A percentile compares a stretch with the other conserved stretches of the same genome.
These are phyloP conservation scores for Angophora floribunda DNA, from an alignment of 345 rosid species.

Conservation along the genomic window DNA sequence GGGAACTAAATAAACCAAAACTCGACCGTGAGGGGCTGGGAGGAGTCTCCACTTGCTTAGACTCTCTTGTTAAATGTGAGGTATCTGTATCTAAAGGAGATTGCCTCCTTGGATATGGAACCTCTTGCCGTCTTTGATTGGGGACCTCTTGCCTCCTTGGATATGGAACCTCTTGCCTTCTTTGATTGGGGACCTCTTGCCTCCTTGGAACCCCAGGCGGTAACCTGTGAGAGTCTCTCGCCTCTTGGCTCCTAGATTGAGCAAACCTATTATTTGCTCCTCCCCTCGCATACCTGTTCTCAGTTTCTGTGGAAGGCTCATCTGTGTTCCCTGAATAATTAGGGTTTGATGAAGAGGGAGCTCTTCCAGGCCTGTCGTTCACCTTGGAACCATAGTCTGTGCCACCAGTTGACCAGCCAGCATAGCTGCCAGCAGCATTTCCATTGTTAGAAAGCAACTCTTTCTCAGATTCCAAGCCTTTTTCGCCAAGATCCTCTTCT, in stretches of 20 bases:
- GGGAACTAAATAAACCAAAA: slow-evolving; percentile 56
- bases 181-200: not conserved
- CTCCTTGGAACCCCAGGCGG: not conserved
- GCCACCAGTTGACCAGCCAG: not conserved
- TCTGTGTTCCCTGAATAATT: not conserved
- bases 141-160: not conserved
- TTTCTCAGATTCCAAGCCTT: not conserved
- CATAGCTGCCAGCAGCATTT: not conserved
- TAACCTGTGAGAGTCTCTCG: slow-evolving; percentile 6
- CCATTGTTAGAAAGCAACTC: not conserved
- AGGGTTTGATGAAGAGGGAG: not conserved
- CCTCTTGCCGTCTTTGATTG: not conserved
- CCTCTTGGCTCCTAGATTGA: slow-evolving; percentile 3
- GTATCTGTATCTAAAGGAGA: slow-evolving; percentile 4
- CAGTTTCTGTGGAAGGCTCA: slow-evolving; percentile 5
- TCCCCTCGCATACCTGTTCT: slow-evolving; percentile 33
- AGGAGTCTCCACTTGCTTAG: slow-evolving; percentile 1
- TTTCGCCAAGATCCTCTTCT: slow-evolving; percentile 3
- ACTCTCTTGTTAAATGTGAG: slow-evolving; percentile 1
- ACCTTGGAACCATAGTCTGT: not conserved
- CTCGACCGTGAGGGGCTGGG: slow-evolving; percentile 12
- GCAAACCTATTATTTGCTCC: slow-evolving; percentile 26
- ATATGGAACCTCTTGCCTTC: not conserved
- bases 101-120: not conserved
- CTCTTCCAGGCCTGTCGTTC: not conserved